These are phyloP conservation scores for Bifiguratus adelaidae DNA, from an alignment of 192 early-diverging fungal species.

Conservation along the genomic window DNA sequence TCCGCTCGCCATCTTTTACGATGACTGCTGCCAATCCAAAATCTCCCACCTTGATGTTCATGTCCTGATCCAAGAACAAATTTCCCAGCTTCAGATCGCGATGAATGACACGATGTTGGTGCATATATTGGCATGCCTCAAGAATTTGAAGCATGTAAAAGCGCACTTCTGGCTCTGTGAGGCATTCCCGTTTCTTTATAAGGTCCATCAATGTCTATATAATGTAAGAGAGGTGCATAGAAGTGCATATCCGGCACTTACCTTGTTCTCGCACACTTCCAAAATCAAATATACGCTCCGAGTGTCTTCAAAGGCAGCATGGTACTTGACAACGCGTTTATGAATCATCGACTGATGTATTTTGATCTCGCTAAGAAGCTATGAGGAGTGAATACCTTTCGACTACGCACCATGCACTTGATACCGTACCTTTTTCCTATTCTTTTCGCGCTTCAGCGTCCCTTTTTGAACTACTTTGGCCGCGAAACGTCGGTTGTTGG, in stretches of 20 bases:
- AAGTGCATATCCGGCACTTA: conserved; percentile 8
- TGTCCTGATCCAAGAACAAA: conserved; percentile 69
- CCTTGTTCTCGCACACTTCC: conserved; percentile 85
- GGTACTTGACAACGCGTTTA: conserved; percentile 69
- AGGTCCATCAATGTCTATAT: conserved; percentile 76
- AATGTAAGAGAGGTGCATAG: neutral
- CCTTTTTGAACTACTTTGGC: neutral
- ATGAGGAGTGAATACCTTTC: neutral
- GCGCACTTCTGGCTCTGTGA: conserved; percentile 86
- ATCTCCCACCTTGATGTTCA: conserved; percentile 88
- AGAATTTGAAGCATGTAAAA: conserved; percentile 80
- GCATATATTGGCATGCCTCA: conserved; percentile 72
- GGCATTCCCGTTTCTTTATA: conserved; percentile 57
- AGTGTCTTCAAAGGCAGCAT: conserved; percentile 81
- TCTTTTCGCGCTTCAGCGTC: neutral
- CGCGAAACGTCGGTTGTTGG: neutral
- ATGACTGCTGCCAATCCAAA: conserved; percentile 90
- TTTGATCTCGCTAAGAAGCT: conserved; percentile 68
- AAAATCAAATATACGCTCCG: conserved; percentile 81
- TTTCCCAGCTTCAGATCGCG: conserved; percentile 96
- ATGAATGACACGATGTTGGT: conserved; percentile 72
- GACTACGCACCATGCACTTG: neutral
- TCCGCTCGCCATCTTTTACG: conserved; percentile 71
- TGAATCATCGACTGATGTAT: conserved; percentile 68
- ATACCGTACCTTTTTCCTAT: neutral